phyloP scores from a whole-genome alignment of 2,329 filamentous ascomycete genomes.

The Ophiognomonia clavigignenti-juglandacearum region DNA sequence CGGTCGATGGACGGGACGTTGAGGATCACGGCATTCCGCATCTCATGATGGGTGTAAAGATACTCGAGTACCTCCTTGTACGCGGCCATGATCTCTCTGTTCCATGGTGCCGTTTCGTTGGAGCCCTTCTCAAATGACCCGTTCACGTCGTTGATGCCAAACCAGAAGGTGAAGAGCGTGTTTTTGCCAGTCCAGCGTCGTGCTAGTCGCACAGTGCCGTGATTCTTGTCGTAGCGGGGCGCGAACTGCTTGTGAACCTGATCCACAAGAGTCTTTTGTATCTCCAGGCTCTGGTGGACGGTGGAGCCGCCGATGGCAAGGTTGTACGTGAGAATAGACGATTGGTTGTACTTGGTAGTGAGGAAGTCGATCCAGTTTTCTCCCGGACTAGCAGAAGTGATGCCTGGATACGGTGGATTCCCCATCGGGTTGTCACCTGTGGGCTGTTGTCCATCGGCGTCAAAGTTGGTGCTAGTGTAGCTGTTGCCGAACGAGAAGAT shows the following conservation, averaged over 20 bases:
- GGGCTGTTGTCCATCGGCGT: constrained; percentile 43
- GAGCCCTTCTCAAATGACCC: constrained; percentile 35
- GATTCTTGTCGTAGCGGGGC: constrained; percentile 21
- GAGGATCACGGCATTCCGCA: constrained; percentile 52
- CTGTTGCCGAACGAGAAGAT: constrained; percentile 31
- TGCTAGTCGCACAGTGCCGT: constrained; percentile 30
- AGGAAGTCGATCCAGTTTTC: constrained; percentile 49
- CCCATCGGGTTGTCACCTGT: constrained; percentile 53
- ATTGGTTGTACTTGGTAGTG: constrained; percentile 40
- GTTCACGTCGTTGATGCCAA: constrained; percentile 52
- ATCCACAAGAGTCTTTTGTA: constrained; percentile 47
- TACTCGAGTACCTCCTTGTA: constrained; percentile 34
- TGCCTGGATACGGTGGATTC: constrained; percentile 52
- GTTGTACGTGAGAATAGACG: constrained; percentile 45
- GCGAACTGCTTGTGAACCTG: constrained; percentile 42
- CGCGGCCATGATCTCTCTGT: constrained; percentile 32
- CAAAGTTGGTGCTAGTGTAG: constrained; percentile 38
- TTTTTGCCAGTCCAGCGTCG: constrained; percentile 31
- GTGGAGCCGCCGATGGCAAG: constrained; percentile 51
- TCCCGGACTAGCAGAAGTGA: constrained; percentile 40
- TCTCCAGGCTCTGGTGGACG: constrained; percentile 45
- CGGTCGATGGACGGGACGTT: constrained; percentile 55
- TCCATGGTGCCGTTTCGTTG: constrained; percentile 26
- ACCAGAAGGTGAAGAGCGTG: constrained; percentile 44
- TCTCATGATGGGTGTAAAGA: constrained; percentile 43